Evolutionary conservation across 2,329 filamentous ascomycete genomes (phyloP), one percentile per base, ranked within the genome.

Genomic region (Fusarium duplospermum): DNA sequence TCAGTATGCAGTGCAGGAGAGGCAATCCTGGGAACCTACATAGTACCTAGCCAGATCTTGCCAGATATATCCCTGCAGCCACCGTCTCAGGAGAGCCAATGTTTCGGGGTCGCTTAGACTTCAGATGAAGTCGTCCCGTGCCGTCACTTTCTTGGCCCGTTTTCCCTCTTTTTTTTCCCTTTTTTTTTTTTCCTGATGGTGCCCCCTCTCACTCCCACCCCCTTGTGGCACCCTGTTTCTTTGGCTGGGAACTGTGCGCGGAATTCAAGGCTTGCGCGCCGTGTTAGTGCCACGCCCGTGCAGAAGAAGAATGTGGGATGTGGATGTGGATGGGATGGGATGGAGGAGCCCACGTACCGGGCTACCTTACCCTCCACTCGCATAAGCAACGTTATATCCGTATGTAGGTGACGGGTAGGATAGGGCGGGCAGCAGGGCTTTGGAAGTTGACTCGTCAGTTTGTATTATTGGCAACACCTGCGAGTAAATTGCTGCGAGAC

Each of bases 11-110:
- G 3, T 47, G 42, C 42, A 47, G 42, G 42, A 47, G 45, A 24
- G 18, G 61, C 6, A 31, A 63, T 47, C 16, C 62, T 9, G 14
- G 22, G 16, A 56, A n/a, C n/a, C n/a, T n/a, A n/a, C n/a, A n/a
- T n/a, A n/a, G n/a, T n/a, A n/a, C n/a, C n/a, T n/a, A 60, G 42
- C 50, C 27, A 70, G 66, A 73, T 64, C 70, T 45, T 73, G 50
- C 58, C 45, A 59, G 20, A 61, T 50, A 54, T 33, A 56, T 62
- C 60, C 70, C 27, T 64, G 71, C 33, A 45, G 18, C 47, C 40
- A 13, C 50, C 24, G 29, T 54, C 24, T 54, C 50, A 56, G 31
- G 31, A 33, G 52, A 33, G 29, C 27, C 52, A 56, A 33, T 54
- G 47, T 54, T 54, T 31, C 31, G 50, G 40, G 10, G 59, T 29